phyloP scores from a whole-genome alignment of 805 yeast species.

The Yamadazyma akitaensis region DNA sequence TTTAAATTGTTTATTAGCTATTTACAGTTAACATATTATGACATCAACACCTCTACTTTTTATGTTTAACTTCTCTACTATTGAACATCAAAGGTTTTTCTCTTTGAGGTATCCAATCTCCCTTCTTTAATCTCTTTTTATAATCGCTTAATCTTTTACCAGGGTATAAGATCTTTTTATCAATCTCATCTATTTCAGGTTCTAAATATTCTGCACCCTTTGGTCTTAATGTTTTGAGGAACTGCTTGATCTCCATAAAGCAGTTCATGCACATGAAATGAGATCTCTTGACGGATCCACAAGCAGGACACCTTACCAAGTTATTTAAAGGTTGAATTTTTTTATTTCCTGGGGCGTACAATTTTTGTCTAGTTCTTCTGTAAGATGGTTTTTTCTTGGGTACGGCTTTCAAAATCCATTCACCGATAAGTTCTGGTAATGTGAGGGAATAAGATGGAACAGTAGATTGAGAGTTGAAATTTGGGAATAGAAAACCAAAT shows the following conservation, averaged over 20 bases:
- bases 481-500: constrained; percentile 7
- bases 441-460: constrained; percentile 1
- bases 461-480: background rate
- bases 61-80: constrained; percentile 20
- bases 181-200: constrained; percentile 38
- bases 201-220: constrained; percentile 9
- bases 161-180: constrained; percentile 65
- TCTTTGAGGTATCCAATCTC: constrained; percentile 45
- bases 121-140: constrained; percentile 28
- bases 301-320: constrained; percentile 88
- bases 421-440: constrained; percentile 34
- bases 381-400: constrained; percentile 94
- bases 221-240: constrained; percentile 58
- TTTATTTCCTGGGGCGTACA: constrained; percentile 78
- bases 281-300: constrained; percentile 88
- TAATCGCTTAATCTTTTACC: constrained; percentile 51
- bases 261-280: constrained; percentile 93
- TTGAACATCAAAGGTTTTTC: constrained; percentile 40
- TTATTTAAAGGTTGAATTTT: constrained; percentile 73
- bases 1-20: background rate
- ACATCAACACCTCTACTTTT: constrained; percentile 10
- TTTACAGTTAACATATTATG: background rate
- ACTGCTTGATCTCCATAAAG: constrained; percentile 71
- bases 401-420: constrained; percentile 73
- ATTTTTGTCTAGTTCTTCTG: constrained; percentile 78